These are phyloP conservation scores for Hamamelis virginiana DNA, from an alignment of 164 flowering plant genomes.

Conservation along the genomic window DNA sequence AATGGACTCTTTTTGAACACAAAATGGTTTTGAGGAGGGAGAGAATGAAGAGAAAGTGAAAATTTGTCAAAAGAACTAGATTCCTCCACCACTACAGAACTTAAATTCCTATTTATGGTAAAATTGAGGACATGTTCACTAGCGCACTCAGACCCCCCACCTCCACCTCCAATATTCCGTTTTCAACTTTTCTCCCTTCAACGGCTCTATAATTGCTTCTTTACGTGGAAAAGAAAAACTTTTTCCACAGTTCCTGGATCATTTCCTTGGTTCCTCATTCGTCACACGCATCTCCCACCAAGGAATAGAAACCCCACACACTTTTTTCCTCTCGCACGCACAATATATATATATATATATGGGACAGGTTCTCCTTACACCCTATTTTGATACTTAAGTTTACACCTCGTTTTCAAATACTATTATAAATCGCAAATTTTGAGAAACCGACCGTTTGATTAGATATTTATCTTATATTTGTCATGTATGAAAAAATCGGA, in stretches of 20 bases:
- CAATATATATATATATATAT: too few relatives aligned
- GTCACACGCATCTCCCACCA: slow-evolving; percentile 31
- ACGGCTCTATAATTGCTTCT: slow-evolving; percentile 23
- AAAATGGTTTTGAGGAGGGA: too few relatives aligned
- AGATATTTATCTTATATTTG: too few relatives aligned
- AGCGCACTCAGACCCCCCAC: slow-evolving; percentile 11
- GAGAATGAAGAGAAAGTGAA: neutral
- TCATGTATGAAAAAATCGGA: too few relatives aligned
- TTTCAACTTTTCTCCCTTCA: neutral
- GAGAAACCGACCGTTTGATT: too few relatives aligned
- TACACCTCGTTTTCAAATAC: too few relatives aligned
- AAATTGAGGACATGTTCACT: slow-evolving; percentile 14
- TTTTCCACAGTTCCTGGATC: slow-evolving; percentile 33
- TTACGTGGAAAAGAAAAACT: slow-evolving; percentile 31
- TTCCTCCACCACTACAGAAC: slow-evolving; percentile 18
- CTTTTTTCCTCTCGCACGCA: neutral
- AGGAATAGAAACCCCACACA: slow-evolving; percentile 21
- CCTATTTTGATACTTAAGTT: too few relatives aligned
- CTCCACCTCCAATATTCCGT: neutral
- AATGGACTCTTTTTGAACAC: too few relatives aligned
- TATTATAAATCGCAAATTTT: too few relatives aligned
- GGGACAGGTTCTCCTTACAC: too few relatives aligned
- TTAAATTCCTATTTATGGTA: slow-evolving; percentile 26
- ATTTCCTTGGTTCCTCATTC: slow-evolving; percentile 1
- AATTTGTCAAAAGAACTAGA: slow-evolving; percentile 10